phyloP scores from a whole-genome alignment of 1,139 yeast species.

The Zygoascus meyerae region DNA sequence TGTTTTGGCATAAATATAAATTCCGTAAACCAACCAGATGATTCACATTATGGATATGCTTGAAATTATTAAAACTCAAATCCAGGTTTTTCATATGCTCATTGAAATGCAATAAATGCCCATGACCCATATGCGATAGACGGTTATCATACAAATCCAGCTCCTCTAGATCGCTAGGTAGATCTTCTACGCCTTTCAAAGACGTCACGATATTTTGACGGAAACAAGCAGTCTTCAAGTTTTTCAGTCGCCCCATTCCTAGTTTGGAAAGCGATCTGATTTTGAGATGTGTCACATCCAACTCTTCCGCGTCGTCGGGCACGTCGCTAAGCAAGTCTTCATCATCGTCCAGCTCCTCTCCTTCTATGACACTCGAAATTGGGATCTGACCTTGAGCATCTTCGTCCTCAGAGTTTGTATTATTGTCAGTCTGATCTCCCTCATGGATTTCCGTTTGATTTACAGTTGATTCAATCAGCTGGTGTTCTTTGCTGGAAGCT shows the following conservation, averaged over 20 bases:
- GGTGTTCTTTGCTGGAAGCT: too few relatives aligned
- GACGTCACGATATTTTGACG: constrained; percentile 80
- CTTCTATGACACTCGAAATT: constrained; percentile 20
- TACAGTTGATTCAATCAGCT: not conserved
- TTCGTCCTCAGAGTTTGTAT: too few relatives aligned
- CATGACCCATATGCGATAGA: constrained; percentile 77
- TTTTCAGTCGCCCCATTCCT: constrained; percentile 44
- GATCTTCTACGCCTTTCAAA: constrained; percentile 59
- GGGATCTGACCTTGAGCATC: constrained; percentile 1
- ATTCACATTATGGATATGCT: constrained; percentile 76
- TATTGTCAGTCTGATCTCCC: not conserved
- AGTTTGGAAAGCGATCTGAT: constrained; percentile 63
- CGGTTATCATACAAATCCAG: constrained; percentile 90
- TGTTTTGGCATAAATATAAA: constrained; percentile 84
- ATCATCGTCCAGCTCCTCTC: constrained; percentile 24
- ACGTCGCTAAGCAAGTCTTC: constrained; percentile 58
- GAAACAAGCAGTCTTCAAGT: constrained; percentile 59
- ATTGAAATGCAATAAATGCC: constrained; percentile 58
- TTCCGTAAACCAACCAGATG: constrained; percentile 56
- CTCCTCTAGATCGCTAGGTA: constrained; percentile 60
- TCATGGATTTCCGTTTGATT: not conserved
- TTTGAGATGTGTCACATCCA: constrained; percentile 77
- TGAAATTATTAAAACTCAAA: constrained; percentile 84
- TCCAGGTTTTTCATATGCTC: constrained; percentile 57
- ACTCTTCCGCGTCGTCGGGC: constrained; percentile 55